Conservation (phyloP, 805 yeast genomes). For the Schwanniomyces yamadae region DNA sequence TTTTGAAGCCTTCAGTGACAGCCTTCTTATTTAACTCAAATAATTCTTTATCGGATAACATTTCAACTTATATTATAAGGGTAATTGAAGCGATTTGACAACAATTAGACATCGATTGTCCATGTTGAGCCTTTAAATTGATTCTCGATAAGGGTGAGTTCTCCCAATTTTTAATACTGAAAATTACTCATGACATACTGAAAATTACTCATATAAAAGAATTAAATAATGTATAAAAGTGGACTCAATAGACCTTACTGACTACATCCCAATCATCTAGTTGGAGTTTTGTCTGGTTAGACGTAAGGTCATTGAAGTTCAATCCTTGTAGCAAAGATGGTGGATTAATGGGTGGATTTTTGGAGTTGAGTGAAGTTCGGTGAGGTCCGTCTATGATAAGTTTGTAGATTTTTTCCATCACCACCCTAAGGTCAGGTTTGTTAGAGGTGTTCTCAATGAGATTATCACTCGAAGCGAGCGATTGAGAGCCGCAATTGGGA, state of each 20-base stretch:
- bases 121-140: not conserved
- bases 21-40: slow-evolving; percentile 87
- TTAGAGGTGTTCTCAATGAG: not conserved
- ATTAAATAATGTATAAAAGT: not conserved
- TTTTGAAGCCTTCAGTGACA: slow-evolving; percentile 85
- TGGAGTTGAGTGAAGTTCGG: slow-evolving; percentile 4
- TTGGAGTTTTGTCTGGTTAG: slow-evolving; percentile 22
- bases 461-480: not conserved
- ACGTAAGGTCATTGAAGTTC: slow-evolving; percentile 20
- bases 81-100: slow-evolving; percentile 1
- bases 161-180: slow-evolving; percentile 6
- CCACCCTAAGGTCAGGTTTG: slow-evolving; percentile 19
- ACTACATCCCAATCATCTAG: slow-evolving; percentile 37
- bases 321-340: slow-evolving; percentile 18
- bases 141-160: slow-evolving; percentile 11
- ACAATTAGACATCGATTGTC: too few species aligned
- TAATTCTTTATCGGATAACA: slow-evolving; percentile 44
- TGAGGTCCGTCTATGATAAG: slow-evolving; percentile 17
- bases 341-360: not conserved
- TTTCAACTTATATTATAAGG: slow-evolving; percentile 9
- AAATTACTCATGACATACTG: slow-evolving; percentile 6
- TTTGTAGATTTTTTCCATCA: slow-evolving; percentile 34
- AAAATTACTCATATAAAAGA: not conserved
- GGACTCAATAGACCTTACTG: slow-evolving; percentile 25
- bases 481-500: not conserved